Base-by-base conservation (phyloP, 441 rosid genomes). In the Capsella rubella region DNA sequence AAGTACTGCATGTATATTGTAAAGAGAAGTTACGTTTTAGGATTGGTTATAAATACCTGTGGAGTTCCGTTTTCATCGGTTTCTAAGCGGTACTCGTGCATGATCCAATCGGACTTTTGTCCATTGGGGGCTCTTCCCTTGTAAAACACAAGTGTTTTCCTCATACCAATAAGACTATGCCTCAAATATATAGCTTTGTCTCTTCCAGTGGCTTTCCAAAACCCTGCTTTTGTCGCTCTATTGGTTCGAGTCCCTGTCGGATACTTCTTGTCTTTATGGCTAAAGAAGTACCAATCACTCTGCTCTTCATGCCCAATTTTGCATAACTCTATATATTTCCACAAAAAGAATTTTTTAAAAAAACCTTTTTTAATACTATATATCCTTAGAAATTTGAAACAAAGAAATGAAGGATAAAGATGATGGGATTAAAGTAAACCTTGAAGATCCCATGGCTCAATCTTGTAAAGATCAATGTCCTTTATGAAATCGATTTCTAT, bases 381-480 rank as follows among this genome's bases (percentile, higher is more conserved):
- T 16, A 52, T 61, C 8, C 49, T 37, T 40, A 32, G 6, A n/a
- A 31, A 47, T 40, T 1, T 31, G 34, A 15, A 35, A 5, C 8
- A 56, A 9, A 46, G 11, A 29, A 50, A 32, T 21, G 10, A 54
- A 42, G 18, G 10, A 49, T 55, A 65, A 3, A 65, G 32, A 72
- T n/a, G 8, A 13, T 39, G 57, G 49, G 31, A 29, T 47, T 55
- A 25, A 34, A 0, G 32, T 31, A 32, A 74, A 93, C 99, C 99
- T 89, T 91, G 97, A 72, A 96, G 98, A 87, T 96, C 98, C 99
- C 99, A 93, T 76, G 99, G 99, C 82, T 96, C 99, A 62, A 96
- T 96, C 82, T 87, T 96, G 76, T 96, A 96, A 56, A 96, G 98
- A 86, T 96, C 99, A 78, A 96, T 94, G 68, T 96, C 99, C 79